phyloP scores from a whole-genome alignment of 805 yeast genomes.

The Phaffomyces thermotolerans region DNA sequence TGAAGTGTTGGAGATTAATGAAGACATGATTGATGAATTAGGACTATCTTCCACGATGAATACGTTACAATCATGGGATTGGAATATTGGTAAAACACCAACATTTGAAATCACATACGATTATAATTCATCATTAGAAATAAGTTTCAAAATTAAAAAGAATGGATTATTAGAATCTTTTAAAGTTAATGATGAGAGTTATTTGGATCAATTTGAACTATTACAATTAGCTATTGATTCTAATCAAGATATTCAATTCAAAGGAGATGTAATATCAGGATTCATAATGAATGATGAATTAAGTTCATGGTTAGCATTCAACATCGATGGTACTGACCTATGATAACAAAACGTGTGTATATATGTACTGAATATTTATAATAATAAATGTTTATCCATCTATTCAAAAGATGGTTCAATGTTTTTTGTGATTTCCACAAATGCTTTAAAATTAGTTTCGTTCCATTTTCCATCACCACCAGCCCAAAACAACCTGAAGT shows the following conservation, averaged over 20 bases:
- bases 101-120: conserved; percentile 44
- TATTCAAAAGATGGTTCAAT: conserved; percentile 49
- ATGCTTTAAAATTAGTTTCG: conserved; percentile 36
- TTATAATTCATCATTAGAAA: background rate
- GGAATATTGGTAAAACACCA: conserved; percentile 78
- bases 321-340: conserved; percentile 36
- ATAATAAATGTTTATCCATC: too few relatives aligned
- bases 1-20: conserved; percentile 22
- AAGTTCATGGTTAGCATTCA: conserved; percentile 39
- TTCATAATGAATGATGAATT: conserved; percentile 35
- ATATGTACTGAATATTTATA: too few relatives aligned
- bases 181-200: conserved; percentile 7
- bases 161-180: conserved; percentile 31
- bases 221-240: conserved; percentile 24
- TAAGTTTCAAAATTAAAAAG: conserved; percentile 43
- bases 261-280: conserved; percentile 39
- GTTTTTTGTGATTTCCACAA: conserved; percentile 43
- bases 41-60: conserved; percentile 34
- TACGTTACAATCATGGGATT: conserved; percentile 52
- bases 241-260: conserved; percentile 29
- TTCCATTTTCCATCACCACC: background rate
- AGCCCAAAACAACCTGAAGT: conserved; percentile 40
- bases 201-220: conserved; percentile 28
- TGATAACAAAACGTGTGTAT: background rate
- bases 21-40: conserved; percentile 2